phyloP scores from a whole-genome alignment of 1,139 yeast species.

The Pichia sp. region DNA sequence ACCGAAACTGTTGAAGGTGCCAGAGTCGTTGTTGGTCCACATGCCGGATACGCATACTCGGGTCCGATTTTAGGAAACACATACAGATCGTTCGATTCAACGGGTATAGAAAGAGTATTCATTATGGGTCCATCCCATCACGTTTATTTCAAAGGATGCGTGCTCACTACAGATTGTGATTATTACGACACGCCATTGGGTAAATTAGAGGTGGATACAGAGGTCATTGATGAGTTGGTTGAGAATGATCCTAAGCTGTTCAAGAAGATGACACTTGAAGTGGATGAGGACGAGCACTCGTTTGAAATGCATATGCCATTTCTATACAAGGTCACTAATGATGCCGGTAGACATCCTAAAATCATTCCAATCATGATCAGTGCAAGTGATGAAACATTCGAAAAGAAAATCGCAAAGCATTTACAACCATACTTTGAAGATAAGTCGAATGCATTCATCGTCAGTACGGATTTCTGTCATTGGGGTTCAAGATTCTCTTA shows the following conservation, averaged over 20 bases:
- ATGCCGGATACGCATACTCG: constrained; percentile 89
- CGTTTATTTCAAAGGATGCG: constrained; percentile 67
- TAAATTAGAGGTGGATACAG: constrained; percentile 59
- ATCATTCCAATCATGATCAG: constrained; percentile 85
- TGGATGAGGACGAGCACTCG: constrained; percentile 88
- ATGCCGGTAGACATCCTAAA: constrained; percentile 39
- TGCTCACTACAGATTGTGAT: constrained; percentile 53
- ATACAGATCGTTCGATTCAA: constrained; percentile 66
- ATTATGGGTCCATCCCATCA: constrained; percentile 95
- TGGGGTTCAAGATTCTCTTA: constrained; percentile 88
- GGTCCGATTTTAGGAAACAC: constrained; percentile 79
- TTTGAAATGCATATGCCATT: constrained; percentile 95
- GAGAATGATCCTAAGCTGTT: constrained; percentile 38
- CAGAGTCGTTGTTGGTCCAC: constrained; percentile 62
- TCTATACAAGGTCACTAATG: constrained; percentile 46
- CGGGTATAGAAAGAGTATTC: constrained; percentile 60
- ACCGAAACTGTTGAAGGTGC: constrained; percentile 45
- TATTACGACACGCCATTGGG: constrained; percentile 84
- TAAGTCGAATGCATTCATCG: constrained; percentile 63
- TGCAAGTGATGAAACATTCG: constrained; percentile 48
- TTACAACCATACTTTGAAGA: constrained; percentile 57
- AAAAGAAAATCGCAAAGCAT: constrained; percentile 44
- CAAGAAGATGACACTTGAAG: constrained; percentile 52
- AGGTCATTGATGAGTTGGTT: constrained; percentile 38
- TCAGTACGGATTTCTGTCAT: constrained; percentile 94